Evolutionary conservation across 306 rosid genomes (phyloP), one percentile per base, ranked within the genome.

Genomic region (Psophocarpus tetragonolobus): DNA sequence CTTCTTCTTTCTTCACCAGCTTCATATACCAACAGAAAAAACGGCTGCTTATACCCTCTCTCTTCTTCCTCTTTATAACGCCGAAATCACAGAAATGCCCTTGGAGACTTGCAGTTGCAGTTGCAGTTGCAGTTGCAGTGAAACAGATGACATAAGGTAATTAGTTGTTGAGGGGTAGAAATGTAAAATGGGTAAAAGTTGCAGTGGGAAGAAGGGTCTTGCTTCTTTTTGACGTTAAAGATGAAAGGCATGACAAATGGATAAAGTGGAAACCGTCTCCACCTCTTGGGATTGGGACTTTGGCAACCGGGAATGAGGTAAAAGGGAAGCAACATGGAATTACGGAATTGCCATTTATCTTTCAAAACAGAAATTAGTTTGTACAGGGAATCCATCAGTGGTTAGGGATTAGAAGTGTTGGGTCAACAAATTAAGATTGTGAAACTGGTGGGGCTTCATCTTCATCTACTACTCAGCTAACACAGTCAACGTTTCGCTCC

Each of bases 21-120:
- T 73, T 78, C 85, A 87, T 82, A 88, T 85, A 81, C 71, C 87
- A 88, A 83, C 87, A 7, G 86, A 88, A 85, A 50, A 81, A 86
- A 87, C 76, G 41, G 65, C 77, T 60, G 38, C 5, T 27, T 58
- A 23, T 21, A 17, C 45, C 76, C 18, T 39, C 82, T 79, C 66
- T 78, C 76, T 56, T 12, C 48, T 65, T 68, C 78, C 75, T 74
- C 88, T 85, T 84, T 83, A 88, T 82, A 85, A 63, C 18, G 30
- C 24, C 35, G 84, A 89, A 87, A 88, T 87, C 89, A 71, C 84
- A 10, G 71, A 84, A 76, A 24, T 80, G 6, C 78, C 87, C 85
- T 72, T 61, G n/a, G n/a, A n/a, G n/a, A n/a, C n/a, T n/a, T n/a
- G n/a, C n/a, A n/a, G n/a, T n/a, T n/a, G n/a, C n/a, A n/a, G n/a